Evolutionary conservation across 441 rosid species (phyloP).

Genomic region (Pelargonium fulgidum): DNA sequence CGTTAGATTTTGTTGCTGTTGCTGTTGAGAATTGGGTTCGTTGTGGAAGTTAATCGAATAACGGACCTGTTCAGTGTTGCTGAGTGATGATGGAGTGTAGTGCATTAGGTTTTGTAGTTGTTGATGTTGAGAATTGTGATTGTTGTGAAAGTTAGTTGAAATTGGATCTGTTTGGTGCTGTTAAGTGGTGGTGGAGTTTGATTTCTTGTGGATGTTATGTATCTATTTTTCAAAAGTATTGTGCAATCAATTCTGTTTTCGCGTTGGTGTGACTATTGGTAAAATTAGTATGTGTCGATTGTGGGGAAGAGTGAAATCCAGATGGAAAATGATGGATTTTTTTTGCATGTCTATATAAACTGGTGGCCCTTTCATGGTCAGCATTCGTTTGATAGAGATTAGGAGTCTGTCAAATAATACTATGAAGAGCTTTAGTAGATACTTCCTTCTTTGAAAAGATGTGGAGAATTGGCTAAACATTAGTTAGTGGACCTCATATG

Average conservation of each 20-base stretch:
- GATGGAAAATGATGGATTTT: background rate
- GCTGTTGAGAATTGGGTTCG: background rate
- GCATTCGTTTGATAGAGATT: background rate
- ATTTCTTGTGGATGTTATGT: background rate
- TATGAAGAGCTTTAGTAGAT: background rate
- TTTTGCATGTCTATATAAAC: background rate
- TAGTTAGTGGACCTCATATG: too few species aligned
- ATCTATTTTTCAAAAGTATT: background rate
- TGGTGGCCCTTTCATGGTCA: background rate
- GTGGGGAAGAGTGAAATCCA: background rate
- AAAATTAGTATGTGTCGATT: too few species aligned
- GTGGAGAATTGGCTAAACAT: too few species aligned
- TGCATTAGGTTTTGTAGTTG: too few species aligned
- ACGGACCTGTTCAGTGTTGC: too few species aligned
- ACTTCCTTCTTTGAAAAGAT: background rate
- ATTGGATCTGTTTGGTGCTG: too few species aligned
- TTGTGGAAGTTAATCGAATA: background rate
- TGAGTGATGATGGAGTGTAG: too few species aligned
- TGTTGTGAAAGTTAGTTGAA: too few species aligned
- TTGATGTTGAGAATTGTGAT: too few species aligned
- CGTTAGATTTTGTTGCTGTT: background rate
- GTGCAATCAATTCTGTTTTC: background rate
- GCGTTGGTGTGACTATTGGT: background rate
- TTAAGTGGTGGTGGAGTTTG: too few species aligned
- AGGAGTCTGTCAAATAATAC: background rate